Evolutionary conservation across 192 early-diverging fungal genomes (phyloP).

Genomic region (Umbelopsis sp.): DNA sequence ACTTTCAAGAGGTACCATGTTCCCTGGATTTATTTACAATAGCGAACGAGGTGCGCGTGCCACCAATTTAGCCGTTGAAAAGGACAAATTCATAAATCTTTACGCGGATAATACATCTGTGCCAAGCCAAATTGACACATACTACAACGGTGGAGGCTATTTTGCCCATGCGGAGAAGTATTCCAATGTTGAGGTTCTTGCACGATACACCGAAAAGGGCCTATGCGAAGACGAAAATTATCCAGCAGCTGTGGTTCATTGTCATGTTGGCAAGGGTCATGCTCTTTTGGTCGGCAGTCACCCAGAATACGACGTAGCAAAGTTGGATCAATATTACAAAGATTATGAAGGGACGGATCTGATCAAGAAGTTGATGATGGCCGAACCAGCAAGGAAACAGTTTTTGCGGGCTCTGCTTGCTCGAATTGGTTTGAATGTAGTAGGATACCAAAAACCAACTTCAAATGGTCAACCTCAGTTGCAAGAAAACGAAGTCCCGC

Average conservation of each 20-base stretch:
- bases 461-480: slow-evolving; percentile 24
- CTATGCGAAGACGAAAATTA: slow-evolving; percentile 23
- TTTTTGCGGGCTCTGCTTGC: slow-evolving; percentile 62
- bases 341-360: slow-evolving; percentile 57
- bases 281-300: slow-evolving; percentile 84
- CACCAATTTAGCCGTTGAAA: background rate
- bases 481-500: slow-evolving; percentile 37
- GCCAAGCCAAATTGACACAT: slow-evolving; percentile 37
- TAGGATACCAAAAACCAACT: slow-evolving; percentile 26
- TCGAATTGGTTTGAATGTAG: slow-evolving; percentile 67
- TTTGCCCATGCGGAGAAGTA: slow-evolving; percentile 51
- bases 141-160: slow-evolving; percentile 78
- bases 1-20: slow-evolving; percentile 71
- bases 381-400: slow-evolving; percentile 52
- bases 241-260: slow-evolving; percentile 68
- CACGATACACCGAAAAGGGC: slow-evolving; percentile 43
- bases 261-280: slow-evolving; percentile 63
- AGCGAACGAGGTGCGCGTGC: slow-evolving; percentile 75
- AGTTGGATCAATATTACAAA: slow-evolving; percentile 47
- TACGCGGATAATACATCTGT: slow-evolving; percentile 6
- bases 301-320: slow-evolving; percentile 74
- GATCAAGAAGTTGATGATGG: slow-evolving; percentile 46
- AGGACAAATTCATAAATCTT: background rate
- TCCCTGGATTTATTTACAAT: slow-evolving; percentile 84
- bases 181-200: slow-evolving; percentile 42